phyloP scores from a whole-genome alignment of 2,329 filamentous ascomycete species.

The Cercospora berteroae region DNA sequence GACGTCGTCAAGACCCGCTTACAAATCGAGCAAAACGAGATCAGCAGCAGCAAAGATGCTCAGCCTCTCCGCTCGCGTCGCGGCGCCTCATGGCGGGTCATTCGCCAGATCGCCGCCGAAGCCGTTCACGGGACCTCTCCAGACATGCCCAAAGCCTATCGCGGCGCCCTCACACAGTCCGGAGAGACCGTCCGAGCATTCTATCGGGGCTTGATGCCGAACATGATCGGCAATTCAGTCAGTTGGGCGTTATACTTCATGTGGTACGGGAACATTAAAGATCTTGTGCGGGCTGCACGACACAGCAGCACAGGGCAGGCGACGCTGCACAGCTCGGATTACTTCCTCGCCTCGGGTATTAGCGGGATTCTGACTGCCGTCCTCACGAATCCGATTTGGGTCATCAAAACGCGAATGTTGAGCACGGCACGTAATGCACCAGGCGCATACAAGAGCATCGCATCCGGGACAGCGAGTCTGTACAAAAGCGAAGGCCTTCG shows the following conservation, averaged over 20 bases:
- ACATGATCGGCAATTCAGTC: slow-evolving; percentile 83
- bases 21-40: slow-evolving; percentile 52
- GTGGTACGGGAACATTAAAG: slow-evolving; percentile 62
- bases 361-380: slow-evolving; percentile 73
- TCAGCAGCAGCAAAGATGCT: neutral
- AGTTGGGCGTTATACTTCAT: slow-evolving; percentile 95
- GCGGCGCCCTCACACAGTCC: slow-evolving; percentile 11
- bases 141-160: slow-evolving; percentile 6
- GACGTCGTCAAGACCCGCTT: slow-evolving; percentile 96
- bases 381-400: slow-evolving; percentile 94
- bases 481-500: slow-evolving; percentile 67
- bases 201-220: slow-evolving; percentile 87
- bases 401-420: slow-evolving; percentile 96
- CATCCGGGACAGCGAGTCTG: slow-evolving; percentile 66
- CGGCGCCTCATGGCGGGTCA: slow-evolving; percentile 31
- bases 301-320: slow-evolving; percentile 37
- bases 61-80: slow-evolving; percentile 15
- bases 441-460: slow-evolving; percentile 79
- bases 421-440: slow-evolving; percentile 71
- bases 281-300: slow-evolving; percentile 44
- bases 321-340: slow-evolving; percentile 64
- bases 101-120: slow-evolving; percentile 33
- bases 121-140: slow-evolving; percentile 21
- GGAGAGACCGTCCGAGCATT: slow-evolving; percentile 53
- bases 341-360: slow-evolving; percentile 71